A percentile compares a stretch with the other conserved stretches of the same genome.
Conservation (phyloP, 2,329 filamentous ascomycete species). For the Penicillium sp. region DNA sequence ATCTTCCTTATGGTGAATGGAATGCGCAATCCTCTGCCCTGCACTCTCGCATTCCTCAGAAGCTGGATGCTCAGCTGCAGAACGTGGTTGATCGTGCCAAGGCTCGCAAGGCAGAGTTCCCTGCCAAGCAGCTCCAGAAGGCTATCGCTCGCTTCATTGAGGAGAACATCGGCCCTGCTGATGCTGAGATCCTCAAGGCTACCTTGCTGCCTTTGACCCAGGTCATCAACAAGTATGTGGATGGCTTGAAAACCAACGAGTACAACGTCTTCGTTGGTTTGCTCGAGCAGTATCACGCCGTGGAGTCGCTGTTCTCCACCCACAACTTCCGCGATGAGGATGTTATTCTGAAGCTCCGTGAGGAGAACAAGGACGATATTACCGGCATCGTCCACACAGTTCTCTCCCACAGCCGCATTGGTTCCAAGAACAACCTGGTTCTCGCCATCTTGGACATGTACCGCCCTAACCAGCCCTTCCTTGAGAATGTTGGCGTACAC, state of each 20-base stretch:
- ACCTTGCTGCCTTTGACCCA: conserved; percentile 73
- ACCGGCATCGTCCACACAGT: conserved; percentile 81
- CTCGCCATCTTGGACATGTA: conserved; percentile 92
- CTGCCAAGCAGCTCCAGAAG: conserved; percentile 81
- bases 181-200: conserved; percentile 70
- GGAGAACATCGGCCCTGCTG: conserved; percentile 71
- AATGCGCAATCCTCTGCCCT: conserved; percentile 91
- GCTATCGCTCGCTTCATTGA: conserved; percentile 84
- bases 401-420: conserved; percentile 88
- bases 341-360: conserved; percentile 87
- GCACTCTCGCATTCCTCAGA: conserved; percentile 96
- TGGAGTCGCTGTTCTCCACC: conserved; percentile 85
- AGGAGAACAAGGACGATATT: conserved; percentile 94
- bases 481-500: conserved; percentile 83
- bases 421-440: conserved; percentile 89
- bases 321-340: conserved; percentile 86
- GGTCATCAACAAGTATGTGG: conserved; percentile 75
- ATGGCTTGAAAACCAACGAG: conserved; percentile 89
- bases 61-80: conserved; percentile 77
- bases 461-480: conserved; percentile 87
- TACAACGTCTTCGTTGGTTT: conserved; percentile 76
- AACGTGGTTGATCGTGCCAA: conserved; percentile 84
- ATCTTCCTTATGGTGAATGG: conserved; percentile 96
- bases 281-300: conserved; percentile 76
- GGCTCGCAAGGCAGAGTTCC: conserved; percentile 79